Evolutionary conservation across 768 basidiomycete species (phyloP).

Genomic region (Naganishia kalamii): DNA sequence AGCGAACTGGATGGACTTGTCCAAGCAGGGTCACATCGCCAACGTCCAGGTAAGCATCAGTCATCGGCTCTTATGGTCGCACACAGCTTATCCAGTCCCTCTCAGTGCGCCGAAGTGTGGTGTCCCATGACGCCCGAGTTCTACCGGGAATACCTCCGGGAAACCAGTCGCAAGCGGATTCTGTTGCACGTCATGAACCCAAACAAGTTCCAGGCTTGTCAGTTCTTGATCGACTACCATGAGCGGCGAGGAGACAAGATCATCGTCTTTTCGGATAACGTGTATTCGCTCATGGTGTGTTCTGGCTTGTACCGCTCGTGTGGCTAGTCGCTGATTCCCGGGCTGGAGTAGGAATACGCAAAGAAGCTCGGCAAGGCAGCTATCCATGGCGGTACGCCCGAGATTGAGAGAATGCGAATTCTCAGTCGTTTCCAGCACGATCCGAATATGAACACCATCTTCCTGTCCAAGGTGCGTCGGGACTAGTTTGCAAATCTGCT

Average conservation of each 20-base stretch:
- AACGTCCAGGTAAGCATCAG: constrained; percentile 93
- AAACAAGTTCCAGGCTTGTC: constrained; percentile 97
- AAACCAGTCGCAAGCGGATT: constrained; percentile 83
- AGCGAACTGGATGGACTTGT: constrained; percentile 99
- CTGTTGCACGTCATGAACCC: constrained; percentile 99
- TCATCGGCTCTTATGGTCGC: too few species aligned
- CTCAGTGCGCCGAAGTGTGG: constrained; percentile 97
- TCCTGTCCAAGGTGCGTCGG: constrained; percentile 76
- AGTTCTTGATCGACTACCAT: constrained; percentile 96
- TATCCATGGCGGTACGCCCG: constrained; percentile 92
- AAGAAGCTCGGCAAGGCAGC: constrained; percentile 87
- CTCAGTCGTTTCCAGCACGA: constrained; percentile 92
- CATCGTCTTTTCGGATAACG: constrained; percentile 98
- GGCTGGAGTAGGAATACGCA: constrained; percentile 59
- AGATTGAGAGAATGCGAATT: constrained; percentile 91
- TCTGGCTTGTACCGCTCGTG: not conserved
- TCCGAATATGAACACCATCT: constrained; percentile 93
- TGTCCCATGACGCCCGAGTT: constrained; percentile 99
- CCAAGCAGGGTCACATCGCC: constrained; percentile 97
- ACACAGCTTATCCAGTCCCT: too few species aligned
- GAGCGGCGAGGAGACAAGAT: constrained; percentile 97
- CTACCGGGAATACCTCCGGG: constrained; percentile 87
- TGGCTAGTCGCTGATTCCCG: not conserved
- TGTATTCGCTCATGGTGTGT: constrained; percentile 84
- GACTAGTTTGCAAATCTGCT: not conserved